These are phyloP conservation scores for Cercophora samala DNA, from an alignment of 495 filamentous ascomycete genomes.

Conservation along the genomic window DNA sequence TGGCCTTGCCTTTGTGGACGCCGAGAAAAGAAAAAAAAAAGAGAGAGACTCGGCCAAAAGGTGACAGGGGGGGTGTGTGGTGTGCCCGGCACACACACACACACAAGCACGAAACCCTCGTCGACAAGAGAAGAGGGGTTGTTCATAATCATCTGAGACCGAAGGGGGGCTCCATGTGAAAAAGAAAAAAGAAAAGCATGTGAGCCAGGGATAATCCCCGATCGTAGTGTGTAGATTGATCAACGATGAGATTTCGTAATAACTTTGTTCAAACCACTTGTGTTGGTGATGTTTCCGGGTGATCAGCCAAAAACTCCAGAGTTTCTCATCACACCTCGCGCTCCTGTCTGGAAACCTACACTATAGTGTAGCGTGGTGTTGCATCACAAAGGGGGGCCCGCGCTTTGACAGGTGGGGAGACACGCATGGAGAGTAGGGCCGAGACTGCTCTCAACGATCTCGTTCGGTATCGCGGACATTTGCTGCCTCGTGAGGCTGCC, in stretches of 20 bases:
- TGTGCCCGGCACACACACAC: too few species aligned
- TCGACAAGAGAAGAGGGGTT: background rate
- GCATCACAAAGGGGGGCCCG: background rate
- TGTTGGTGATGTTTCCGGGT: background rate
- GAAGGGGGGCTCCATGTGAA: background rate
- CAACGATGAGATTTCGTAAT: background rate
- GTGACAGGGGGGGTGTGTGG: too few species aligned
- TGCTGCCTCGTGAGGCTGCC: conserved; percentile 6
- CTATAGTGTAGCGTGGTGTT: background rate
- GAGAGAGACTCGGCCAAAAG: too few species aligned
- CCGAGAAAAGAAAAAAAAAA: too few species aligned
- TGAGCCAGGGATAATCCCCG: background rate
- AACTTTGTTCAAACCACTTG: background rate
- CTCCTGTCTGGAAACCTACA: background rate
- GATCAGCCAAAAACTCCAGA: background rate
- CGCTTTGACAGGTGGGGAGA: conserved; percentile 4
- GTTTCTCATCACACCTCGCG: too few species aligned
- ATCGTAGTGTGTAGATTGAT: background rate
- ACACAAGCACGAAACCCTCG: background rate
- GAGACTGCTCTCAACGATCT: background rate
- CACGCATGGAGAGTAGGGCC: background rate
- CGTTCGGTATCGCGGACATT: background rate
- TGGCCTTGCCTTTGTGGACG: background rate
- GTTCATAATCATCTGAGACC: background rate
- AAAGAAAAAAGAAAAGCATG: too few species aligned